Evolutionary conservation across 78 protist genomes (phyloP), one percentile per base, ranked within the genome.

Genomic region (Acrasis kona): DNA sequence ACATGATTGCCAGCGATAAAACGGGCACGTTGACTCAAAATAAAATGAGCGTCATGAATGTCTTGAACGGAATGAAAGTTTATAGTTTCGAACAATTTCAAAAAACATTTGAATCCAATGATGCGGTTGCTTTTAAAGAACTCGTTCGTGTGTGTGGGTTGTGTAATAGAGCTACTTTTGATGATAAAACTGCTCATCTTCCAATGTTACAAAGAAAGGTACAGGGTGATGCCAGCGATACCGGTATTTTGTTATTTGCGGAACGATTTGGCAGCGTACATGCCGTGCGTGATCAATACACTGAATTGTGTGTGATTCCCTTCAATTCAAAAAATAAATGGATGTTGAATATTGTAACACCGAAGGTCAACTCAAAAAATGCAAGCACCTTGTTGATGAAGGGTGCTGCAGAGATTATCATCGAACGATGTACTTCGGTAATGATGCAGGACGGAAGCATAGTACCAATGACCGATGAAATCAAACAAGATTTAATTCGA

Each of bases 331-430:
- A n/a, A n/a, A n/a, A n/a, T n/a, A n/a, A n/a, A n/a, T n/a, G n/a
- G n/a, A n/a, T n/a, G n/a, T n/a, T n/a, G n/a, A n/a, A n/a, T n/a
- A n/a, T n/a, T n/a, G n/a, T n/a, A n/a, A n/a, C n/a, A n/a, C n/a
- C n/a, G n/a, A n/a, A n/a, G n/a, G n/a, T n/a, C n/a, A n/a, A n/a
- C n/a, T n/a, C n/a, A n/a, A n/a, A n/a, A n/a, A n/a, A n/a, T n/a
- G n/a, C n/a, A n/a, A n/a, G n/a, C n/a, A n/a, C n/a, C n/a, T n/a
- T n/a, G n/a, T n/a, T n/a, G n/a, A n/a, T 67, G 39, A 96, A 96
- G 84, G 99, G 99, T 36, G 98, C 98, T 10, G 73, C 92, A 8
- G 98, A 95, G 73, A 80, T 96, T 28, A 86, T 96, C 3, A 29
- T 90, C 1, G 75, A 10, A 1, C 31, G 72, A 32, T 95, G 98